Conservation (phyloP, 768 basidiomycete species). For the Lentinula lateritia region DNA sequence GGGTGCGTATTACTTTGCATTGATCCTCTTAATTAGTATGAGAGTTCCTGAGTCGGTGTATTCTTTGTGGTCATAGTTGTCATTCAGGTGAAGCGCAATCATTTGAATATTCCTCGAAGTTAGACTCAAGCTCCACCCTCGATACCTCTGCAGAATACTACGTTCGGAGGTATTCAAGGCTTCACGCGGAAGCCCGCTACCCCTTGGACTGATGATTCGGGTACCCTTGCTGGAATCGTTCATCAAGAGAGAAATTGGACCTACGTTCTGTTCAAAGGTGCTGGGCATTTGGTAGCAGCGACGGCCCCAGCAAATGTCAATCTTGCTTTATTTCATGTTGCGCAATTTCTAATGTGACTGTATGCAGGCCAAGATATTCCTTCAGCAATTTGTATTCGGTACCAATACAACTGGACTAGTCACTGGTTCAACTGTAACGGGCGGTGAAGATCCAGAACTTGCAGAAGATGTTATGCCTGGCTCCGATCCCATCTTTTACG, state of each 20-base stretch:
- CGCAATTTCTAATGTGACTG: background rate
- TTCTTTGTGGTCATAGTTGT: conserved; percentile 15
- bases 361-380: conserved; percentile 53
- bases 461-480: conserved; percentile 32
- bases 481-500: conserved; percentile 36
- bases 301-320: conserved; percentile 32
- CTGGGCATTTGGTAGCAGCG: conserved; percentile 37
- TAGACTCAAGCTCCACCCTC: background rate
- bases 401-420: conserved; percentile 56
- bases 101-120: background rate
- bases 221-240: conserved; percentile 59
- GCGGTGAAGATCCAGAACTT: conserved; percentile 37
- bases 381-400: conserved; percentile 65
- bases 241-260: conserved; percentile 73
- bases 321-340: background rate
- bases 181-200: conserved; percentile 67
- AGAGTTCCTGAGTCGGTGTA: background rate
- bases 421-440: conserved; percentile 28
- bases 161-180: conserved; percentile 72
- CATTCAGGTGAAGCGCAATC: conserved; percentile 28
- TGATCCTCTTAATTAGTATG: background rate
- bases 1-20: conserved; percentile 18
- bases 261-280: conserved; percentile 36
- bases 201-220: conserved; percentile 56
- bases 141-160: conserved; percentile 50